Conservation (phyloP, 1,139 yeast genomes). For the Debaryomycetaceae sp. region DNA sequence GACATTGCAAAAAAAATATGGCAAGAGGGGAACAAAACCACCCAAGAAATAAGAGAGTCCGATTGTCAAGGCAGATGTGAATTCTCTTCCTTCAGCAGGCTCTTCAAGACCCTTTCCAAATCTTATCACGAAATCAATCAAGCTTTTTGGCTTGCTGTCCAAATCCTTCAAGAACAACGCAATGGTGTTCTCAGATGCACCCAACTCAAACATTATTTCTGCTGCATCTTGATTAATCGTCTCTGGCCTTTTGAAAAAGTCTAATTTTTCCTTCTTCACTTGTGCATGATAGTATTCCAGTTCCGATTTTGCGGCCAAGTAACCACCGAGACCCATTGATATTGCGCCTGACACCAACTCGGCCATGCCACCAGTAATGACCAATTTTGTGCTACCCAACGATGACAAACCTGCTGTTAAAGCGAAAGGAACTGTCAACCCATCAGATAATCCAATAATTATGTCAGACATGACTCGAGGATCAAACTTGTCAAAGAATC, state of each 20-base stretch:
- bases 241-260: slow-evolving; percentile 64
- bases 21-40: slow-evolving; percentile 76
- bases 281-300: slow-evolving; percentile 66
- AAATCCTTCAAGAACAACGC: slow-evolving; percentile 64
- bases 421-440: slow-evolving; percentile 82
- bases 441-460: slow-evolving; percentile 77
- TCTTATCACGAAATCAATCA: slow-evolving; percentile 70
- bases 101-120: slow-evolving; percentile 76
- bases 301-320: slow-evolving; percentile 77
- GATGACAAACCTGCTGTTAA: slow-evolving; percentile 79
- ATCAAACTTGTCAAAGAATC: slow-evolving; percentile 45
- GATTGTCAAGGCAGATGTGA: slow-evolving; percentile 73
- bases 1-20: slow-evolving; percentile 69
- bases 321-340: slow-evolving; percentile 85
- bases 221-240: slow-evolving; percentile 63
- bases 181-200: slow-evolving; percentile 65
- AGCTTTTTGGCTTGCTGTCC: slow-evolving; percentile 61
- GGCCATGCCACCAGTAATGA: slow-evolving; percentile 83
- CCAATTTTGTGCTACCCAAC: slow-evolving; percentile 69
- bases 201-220: slow-evolving; percentile 67
- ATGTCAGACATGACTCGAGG: slow-evolving; percentile 81
- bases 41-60: slow-evolving; percentile 75
- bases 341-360: slow-evolving; percentile 81
- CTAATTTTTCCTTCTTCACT: slow-evolving; percentile 66
- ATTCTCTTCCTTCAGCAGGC: slow-evolving; percentile 76